Base-by-base conservation (phyloP, 768 basidiomycete genomes). In the Lactarius akahatsu region DNA sequence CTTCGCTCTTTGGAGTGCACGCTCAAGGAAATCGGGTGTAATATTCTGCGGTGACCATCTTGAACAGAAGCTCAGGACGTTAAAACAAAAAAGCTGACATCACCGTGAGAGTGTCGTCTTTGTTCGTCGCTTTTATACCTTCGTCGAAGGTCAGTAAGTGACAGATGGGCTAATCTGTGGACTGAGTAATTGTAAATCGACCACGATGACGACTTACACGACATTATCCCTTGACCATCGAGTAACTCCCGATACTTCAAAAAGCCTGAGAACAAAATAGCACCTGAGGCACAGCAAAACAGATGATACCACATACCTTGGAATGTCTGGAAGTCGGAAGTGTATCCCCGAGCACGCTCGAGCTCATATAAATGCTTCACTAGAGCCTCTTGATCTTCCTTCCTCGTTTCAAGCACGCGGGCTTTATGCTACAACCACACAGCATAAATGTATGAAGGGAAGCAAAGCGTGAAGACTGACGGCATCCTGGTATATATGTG, bases 1-100 rank as follows among this genome's bases (percentile, higher is more conserved):
- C 70, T 81, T 78, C 6, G 89, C 85, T 61, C 81, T 87, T 59
- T 83, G 79, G 36, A 91, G 74, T n/a, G 85, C 84, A 43, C 84
- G 83, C 68, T 82, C 80, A 62, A 92, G 74, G 74, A 84, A 88
- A 20, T 76, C 78, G 34, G 77, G 73, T 55, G 78, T 76, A 59
- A 78, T 76, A 68, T 78, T 73, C 78, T 79, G 63, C 16, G 15
- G 26, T 69, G 6, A 38, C 20, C 20, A 23, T 28, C 47, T 59
- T 28, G 15, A 23, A 16, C 60, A 55, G 62, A 71, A 61, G 56
- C 67, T 64, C 65, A 32, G 59, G 57, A 40, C n/a, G 16, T 1
- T 26, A 54, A 41, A 16, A 38, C 26, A n/a, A 55, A 55, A 28
- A n/a, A 43, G 45, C 65, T 63, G 23, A 63, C 68, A 67, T 69